Evolutionary conservation across 192 early-diverging fungal species (phyloP), one percentile per base, ranked within the genome.

Genomic region (Coemansia sp.): DNA sequence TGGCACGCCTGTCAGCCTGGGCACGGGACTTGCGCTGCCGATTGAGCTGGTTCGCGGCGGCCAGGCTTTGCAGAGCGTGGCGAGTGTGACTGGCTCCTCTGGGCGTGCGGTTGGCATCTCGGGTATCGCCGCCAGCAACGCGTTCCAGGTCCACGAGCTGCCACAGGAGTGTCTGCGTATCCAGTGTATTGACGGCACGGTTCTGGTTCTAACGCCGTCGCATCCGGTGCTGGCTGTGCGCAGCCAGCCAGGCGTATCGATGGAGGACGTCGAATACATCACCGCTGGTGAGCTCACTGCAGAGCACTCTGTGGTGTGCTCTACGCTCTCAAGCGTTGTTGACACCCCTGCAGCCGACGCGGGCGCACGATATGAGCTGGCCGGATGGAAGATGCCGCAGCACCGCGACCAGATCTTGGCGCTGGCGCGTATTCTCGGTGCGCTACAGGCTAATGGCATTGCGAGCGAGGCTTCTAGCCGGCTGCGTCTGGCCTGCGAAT

Each of bases 1-100:
- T 23, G 81, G 81, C 12, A 82, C 81, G 12, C 68, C 69, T 4
- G 74, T 82, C 33, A 65, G 64, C 18, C 59, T 78, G 31, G 71
- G 64, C 11, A 64, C 25, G 14, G 81, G 81, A 2, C 69, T 77
- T 11, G 59, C 79, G 1, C 47, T 76, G 25, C 69, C 73, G 8
- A 74, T 81, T 43, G 79, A 81, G 64, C 50, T 29, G n/a, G 56
- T 76, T n/a, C 44, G 60, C 48, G 46, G 45, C 22, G 60, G 56
- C 19, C 56, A 62, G 18, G 29, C 45, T 2, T 29, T 81, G 42
- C 79, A 76, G 54, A 62, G 69, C 30, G 73, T 60, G 5, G 58
- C 54, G 1, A 54, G n/a, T 3, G 18, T 14, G 16, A 16, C 16
- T 4, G 29, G 31, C n/a, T 27, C 38, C 6, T 6, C 12, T 6